Base-by-base conservation (phyloP, 2,329 filamentous ascomycete genomes). In the Scedosporium boydii region DNA sequence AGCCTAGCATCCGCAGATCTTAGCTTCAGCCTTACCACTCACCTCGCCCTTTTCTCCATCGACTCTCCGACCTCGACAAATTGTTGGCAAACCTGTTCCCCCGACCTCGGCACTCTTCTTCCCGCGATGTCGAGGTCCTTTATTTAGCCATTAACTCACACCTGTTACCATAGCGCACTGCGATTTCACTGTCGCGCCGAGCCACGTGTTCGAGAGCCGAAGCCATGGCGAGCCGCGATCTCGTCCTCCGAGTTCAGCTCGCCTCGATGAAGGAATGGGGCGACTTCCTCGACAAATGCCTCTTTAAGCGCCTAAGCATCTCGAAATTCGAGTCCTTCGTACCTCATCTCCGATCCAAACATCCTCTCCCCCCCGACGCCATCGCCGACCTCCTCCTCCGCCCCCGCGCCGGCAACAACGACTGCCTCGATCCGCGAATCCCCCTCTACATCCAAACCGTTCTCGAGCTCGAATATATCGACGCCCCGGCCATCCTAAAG, bases 321-420 rank as follows among this genome's bases (percentile, higher is more conserved):
- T 78, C 81, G 44, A 74, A 74, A 63, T 88, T 88, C 70, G 77
- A 80, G 51, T 71, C 75, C 26, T 84, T 77, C 65, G 78, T 80
- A 23, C 74, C 73, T 1, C 68, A 84, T 53, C 74, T 86, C 61
- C 75, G 79, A 64, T 72, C 75, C 3, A 78, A 81, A 65, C 73
- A 83, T 65, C 82, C 82, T 1, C 72, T 88, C 9, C 75, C 80
- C 3, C 75, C 83, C 6, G 65, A 73, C 10, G 71, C 77, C 63
- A 73, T 87, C 65, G 82, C 84, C 73, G 80, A 86, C 66, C 71
- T 88, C 60, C 81, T 86, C 67, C 75, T 89, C 48, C 79, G 79
- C 26, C 85, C 86, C 2, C 77, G 78, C 53, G 73, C 76, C 21
- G 70, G 72, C 59, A 80, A 80, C 67, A 68, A 72, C 66, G 74